phyloP scores from a whole-genome alignment of 768 basidiomycete species.

The Serendipita sp. region DNA sequence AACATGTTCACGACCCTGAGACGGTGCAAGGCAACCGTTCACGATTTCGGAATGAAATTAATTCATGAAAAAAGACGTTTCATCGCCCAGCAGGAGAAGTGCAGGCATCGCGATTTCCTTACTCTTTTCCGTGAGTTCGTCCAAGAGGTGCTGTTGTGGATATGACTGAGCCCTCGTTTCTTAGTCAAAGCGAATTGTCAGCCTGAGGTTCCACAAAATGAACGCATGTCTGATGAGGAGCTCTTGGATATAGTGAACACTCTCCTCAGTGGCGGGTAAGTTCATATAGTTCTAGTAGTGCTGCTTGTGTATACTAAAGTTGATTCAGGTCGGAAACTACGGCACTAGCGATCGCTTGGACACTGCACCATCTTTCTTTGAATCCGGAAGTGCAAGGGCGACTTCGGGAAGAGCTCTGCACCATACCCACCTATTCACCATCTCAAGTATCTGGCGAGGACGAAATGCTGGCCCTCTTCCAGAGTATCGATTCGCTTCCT shows the following conservation, averaged over 20 bases:
- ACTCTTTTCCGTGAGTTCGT: constrained; percentile 50
- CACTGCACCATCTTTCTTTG: constrained; percentile 55
- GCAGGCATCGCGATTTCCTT: constrained; percentile 47
- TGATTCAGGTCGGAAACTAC: constrained; percentile 55
- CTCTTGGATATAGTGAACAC: constrained; percentile 77
- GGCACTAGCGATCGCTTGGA: constrained; percentile 73
- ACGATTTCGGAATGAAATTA: constrained; percentile 54
- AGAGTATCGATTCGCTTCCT: constrained; percentile 42
- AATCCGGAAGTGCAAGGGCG: constrained; percentile 51
- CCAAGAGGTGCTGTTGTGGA: not conserved
- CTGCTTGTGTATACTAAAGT: not conserved
- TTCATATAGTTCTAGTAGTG: not conserved
- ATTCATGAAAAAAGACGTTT: constrained; percentile 67
- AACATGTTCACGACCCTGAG: constrained; percentile 32
- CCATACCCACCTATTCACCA: constrained; percentile 8
- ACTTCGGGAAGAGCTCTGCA: constrained; percentile 51
- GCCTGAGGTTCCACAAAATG: constrained; percentile 47
- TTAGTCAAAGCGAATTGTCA: constrained; percentile 75
- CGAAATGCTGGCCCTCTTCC: constrained; percentile 46
- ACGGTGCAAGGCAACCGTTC: constrained; percentile 46
- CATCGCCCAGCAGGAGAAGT: constrained; percentile 42
- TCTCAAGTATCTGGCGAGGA: constrained; percentile 24
- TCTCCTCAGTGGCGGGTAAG: constrained; percentile 68
- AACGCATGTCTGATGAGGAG: constrained; percentile 75
- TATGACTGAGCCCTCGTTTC: not conserved